Percentiles rank a stretch among this genome's conserved stretches.
Evolutionary conservation across 1,284 basidiomycete species (phyloP).

Genomic region (Apiotrichum gamsii): DNA sequence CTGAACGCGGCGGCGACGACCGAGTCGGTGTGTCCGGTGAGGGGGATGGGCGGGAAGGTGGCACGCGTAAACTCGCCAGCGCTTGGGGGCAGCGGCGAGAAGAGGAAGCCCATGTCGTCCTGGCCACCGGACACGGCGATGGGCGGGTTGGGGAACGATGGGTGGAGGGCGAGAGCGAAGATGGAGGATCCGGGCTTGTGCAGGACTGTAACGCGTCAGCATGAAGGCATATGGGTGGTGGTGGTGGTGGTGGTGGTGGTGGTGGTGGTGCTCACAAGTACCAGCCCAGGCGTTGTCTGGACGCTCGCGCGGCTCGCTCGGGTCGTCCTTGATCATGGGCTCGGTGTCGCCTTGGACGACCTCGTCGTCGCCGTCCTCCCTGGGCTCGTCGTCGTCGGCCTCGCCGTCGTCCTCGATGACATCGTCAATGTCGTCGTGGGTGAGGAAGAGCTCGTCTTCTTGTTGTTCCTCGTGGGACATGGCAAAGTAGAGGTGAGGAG

Average conservation of each 20-base stretch:
- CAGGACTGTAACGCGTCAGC: constrained; percentile 34
- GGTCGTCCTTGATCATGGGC: constrained; percentile 22
- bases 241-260: too few relatives aligned
- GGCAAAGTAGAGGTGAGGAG: too few relatives aligned
- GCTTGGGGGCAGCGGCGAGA: constrained; percentile 46
- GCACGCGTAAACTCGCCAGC: constrained; percentile 49
- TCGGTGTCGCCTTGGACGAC: constrained; percentile 35
- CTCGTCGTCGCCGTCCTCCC: constrained; percentile 48
- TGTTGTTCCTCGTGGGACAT: constrained; percentile 4
- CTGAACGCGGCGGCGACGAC: constrained; percentile 77
- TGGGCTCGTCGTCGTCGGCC: constrained; percentile 49
- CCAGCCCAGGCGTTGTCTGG: constrained; percentile 25
- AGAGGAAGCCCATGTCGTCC: constrained; percentile 91
- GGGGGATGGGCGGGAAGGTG: constrained; percentile 69
- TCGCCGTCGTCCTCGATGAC: constrained; percentile 58
- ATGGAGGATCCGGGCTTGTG: constrained; percentile 56
- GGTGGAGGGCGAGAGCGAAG: constrained; percentile 77
- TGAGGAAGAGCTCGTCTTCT: constrained; percentile 10
- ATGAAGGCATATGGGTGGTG: too few relatives aligned
- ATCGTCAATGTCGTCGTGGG: constrained; percentile 25
- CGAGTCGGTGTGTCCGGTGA: constrained; percentile 89
- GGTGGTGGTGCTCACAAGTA: too few relatives aligned
- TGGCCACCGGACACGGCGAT: constrained; percentile 88
- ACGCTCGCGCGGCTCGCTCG: constrained; percentile 12
- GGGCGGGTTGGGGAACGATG: constrained; percentile 62